Evolutionary conservation across 2,329 filamentous ascomycete species (phyloP), one percentile per base, ranked within the genome.

Genomic region (Colletotrichum musicola): DNA sequence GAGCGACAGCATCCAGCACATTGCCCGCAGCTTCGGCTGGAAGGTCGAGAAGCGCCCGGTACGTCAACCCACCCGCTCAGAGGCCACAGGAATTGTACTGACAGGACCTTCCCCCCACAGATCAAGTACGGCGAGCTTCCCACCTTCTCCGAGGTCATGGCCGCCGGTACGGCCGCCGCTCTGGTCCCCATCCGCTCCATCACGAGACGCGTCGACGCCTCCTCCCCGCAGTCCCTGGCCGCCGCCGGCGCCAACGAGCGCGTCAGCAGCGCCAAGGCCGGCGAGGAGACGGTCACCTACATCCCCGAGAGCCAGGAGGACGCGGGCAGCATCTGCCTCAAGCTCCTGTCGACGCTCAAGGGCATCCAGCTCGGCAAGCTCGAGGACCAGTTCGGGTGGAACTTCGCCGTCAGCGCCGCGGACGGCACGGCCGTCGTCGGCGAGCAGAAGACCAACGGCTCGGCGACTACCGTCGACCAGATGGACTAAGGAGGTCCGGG

Each of bases 181-280:
- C 85, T 99, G 62, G 95, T 98, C 3, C 95, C 95, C 1, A 96
- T 98, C 80, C 92, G 92, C 70, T 96, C 93, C 73, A 97, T 98
- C 78, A 96, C 93, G 3, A 89, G 94, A 75, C 87, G 84, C 50
- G 71, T 81, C 53, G 72, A 77, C 58, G 73, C 81, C 1, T 75
- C 79, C 4, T 80, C 81, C 14, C 72, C 81, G 13, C 77, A 79
- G 46, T 83, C 82, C 18, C 79, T 82, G 54, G 74, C 79, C 12
- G 68, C 75, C 12, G 68, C 75, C 9, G 75, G 78, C 64, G 68
- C 75, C 44, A 78, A 83, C 66, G 59, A 78, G 18, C 81, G 82
- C 20, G 73, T 85, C 25, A 80, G 80, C 18, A 58, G 77, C 53
- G 76, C 77, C 22, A 68, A 72, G 59, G 80, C 79, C 60, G 75